A percentile compares a stretch with the other conserved stretches of the same genome.
Conservation (phyloP, 352 stramenopile genomes). For the Phytopythium aichiense region DNA sequence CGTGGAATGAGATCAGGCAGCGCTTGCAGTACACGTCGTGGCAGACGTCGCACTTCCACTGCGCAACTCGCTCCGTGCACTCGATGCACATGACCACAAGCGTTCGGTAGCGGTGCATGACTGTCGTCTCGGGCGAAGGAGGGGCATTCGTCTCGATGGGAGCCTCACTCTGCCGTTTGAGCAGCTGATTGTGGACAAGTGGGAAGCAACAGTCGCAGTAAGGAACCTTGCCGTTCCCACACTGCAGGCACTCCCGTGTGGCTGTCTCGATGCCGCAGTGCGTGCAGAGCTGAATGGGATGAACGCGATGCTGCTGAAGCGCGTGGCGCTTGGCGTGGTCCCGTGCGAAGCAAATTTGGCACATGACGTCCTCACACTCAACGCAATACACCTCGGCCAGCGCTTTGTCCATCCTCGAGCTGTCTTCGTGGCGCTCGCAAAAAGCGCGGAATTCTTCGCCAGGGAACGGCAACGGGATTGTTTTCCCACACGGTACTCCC, state of each 20-base stretch:
- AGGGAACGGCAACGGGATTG: conserved; percentile 61
- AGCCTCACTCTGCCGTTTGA: neutral
- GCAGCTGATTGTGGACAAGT: conserved; percentile 30
- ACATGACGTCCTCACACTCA: conserved; percentile 73
- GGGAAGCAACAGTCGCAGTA: conserved; percentile 69
- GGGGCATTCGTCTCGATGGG: neutral
- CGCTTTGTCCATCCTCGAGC: conserved; percentile 16
- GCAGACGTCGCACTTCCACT: conserved; percentile 65
- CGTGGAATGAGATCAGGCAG: conserved; percentile 49
- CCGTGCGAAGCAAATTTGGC: conserved; percentile 47
- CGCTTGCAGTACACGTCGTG: conserved; percentile 68
- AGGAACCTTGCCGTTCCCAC: conserved; percentile 54
- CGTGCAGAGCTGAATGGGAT: conserved; percentile 36
- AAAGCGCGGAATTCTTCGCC: conserved; percentile 65
- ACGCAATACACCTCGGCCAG: conserved; percentile 55
- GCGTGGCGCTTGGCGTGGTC: conserved; percentile 50
- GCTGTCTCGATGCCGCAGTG: conserved; percentile 55
- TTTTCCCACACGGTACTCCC: conserved; percentile 36
- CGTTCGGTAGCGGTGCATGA: conserved; percentile 30
- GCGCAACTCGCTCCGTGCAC: conserved; percentile 45
- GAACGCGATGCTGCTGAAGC: conserved; percentile 37
- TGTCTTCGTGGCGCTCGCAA: conserved; percentile 65
- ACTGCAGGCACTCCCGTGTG: conserved; percentile 60
- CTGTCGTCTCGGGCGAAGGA: neutral
- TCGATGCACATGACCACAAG: conserved; percentile 69